Evolutionary conservation across 192 early-diverging fungal species (phyloP), one percentile per base, ranked within the genome.

Genomic region (Lobosporangium transversale): DNA sequence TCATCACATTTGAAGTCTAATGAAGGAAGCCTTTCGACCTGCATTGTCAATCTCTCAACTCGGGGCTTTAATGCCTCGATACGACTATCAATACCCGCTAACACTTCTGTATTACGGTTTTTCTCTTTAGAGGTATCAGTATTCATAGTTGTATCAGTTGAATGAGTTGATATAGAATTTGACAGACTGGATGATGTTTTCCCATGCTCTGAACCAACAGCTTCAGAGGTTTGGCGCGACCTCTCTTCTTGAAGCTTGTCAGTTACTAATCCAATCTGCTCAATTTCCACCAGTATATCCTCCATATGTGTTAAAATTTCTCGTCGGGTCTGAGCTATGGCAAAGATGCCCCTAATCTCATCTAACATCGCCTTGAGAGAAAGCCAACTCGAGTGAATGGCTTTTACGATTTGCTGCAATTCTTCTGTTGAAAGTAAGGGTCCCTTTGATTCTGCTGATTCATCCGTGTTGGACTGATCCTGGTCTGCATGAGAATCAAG

Each of bases 351-450:
- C 47, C 81, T 85, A 26, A 88, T 79, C 24, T 70, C 82, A 23
- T 70, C 64, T 29, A 86, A 57, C 56, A 82, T 83, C 30, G 76
- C 52, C 32, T 82, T 83, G 24, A 83, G 63, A 6, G 78, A 73
- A n/a, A 59, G 65, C 87, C 87, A 88, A 42, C 83, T 84, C 15
- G 74, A 76, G 29, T 82, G 68, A 17, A 86, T 63, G 30, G 81
- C 73, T 10, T 70, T 79, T 21, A 76, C 55, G 1, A 78, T 44
- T 20, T 54, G 44, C 18, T 71, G 66, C 7, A 85, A 47, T 21
- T 68, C 47, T 27, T 61, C 62, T 4, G 35, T 33, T 2, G 61
- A 58, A 47, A 65, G 18, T 9, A 44, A 27, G 52, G 68, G 18
- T 1, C 42, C 53, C 11, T 14, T 12, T 23, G 24, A 37, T 12